Conservation (phyloP, 1,284 basidiomycete genomes). For the Apiotrichum laibachii region DNA sequence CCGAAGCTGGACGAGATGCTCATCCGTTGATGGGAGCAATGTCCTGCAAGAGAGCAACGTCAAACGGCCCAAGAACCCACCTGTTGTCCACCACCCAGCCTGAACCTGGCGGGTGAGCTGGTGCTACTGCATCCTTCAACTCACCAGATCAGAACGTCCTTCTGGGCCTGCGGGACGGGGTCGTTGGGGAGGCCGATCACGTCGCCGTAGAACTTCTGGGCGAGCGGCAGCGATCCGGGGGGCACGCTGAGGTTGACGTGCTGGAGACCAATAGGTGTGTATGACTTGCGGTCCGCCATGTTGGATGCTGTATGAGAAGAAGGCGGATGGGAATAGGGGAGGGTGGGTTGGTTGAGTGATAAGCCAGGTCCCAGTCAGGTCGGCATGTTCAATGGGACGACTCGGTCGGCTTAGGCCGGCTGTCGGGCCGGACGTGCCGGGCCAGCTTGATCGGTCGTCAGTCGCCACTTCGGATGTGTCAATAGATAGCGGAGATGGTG, state of each 20-base stretch:
- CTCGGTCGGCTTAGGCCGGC: no score
- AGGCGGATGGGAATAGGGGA: no score
- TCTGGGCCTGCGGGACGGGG: conserved; percentile 40
- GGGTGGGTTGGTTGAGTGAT: no score
- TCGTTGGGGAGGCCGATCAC: conserved; percentile 42
- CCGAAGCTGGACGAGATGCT: neutral
- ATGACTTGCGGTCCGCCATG: neutral
- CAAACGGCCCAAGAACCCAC: conserved; percentile 16
- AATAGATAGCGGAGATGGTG: no score
- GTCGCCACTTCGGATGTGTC: no score
- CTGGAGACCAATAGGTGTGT: conserved; percentile 36
- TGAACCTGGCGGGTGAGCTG: conserved; percentile 27
- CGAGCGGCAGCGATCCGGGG: conserved; percentile 37
- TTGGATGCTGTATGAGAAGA: no score
- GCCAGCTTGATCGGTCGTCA: no score
- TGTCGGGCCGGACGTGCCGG: no score
- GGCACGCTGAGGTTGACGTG: conserved; percentile 49
- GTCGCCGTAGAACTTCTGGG: conserved; percentile 46
- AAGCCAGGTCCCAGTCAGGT: no score
- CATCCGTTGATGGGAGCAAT: neutral
- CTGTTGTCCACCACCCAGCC: conserved; percentile 41
- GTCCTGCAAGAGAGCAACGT: neutral
- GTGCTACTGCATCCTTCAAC: conserved; percentile 3
- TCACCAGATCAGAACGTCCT: conserved; percentile 38
- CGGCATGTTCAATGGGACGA: no score